A percentile compares a stretch with the other conserved stretches of the same genome.
Conservation (phyloP, 140 eudicot genomes). For the Anethum foeniculum region DNA sequence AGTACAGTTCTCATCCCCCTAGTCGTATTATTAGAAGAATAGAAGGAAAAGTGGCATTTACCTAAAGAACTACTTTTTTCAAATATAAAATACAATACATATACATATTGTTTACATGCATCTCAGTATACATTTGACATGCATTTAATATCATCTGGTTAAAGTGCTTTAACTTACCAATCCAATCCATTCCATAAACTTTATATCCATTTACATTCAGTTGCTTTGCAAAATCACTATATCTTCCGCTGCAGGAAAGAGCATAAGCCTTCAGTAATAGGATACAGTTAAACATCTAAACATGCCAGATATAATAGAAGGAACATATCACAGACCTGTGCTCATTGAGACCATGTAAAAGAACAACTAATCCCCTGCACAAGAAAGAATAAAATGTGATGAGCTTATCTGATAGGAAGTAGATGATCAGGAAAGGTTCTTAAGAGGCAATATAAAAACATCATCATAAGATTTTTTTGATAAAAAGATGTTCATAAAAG, state of each 20-base stretch:
- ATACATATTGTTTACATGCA: neutral
- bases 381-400: slow-evolving; percentile 11
- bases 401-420: neutral
- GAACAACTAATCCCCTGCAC: slow-evolving; percentile 70
- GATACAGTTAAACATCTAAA: neutral
- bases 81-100: too few relatives aligned
- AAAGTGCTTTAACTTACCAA: slow-evolving; percentile 48
- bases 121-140: neutral
- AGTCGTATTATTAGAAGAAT: neutral
- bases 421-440: neutral
- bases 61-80: too few relatives aligned
- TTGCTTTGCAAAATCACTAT: slow-evolving; percentile 76
- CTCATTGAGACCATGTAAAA: slow-evolving; percentile 87
- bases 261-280: neutral
- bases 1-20: neutral
- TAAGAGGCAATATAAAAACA: neutral
- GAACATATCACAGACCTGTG: slow-evolving; percentile 45
- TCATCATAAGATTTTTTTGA: neutral
- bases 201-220: slow-evolving; percentile 70
- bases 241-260: slow-evolving; percentile 58
- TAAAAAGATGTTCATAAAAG: neutral
- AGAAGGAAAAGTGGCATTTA: neutral
- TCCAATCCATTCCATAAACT: slow-evolving; percentile 93
- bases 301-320: neutral
- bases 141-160: neutral